Percentiles rank a stretch among this genome's conserved stretches.
phyloP scores from a whole-genome alignment of 768 basidiomycete genomes.

The Tricholoma flavovirens region DNA sequence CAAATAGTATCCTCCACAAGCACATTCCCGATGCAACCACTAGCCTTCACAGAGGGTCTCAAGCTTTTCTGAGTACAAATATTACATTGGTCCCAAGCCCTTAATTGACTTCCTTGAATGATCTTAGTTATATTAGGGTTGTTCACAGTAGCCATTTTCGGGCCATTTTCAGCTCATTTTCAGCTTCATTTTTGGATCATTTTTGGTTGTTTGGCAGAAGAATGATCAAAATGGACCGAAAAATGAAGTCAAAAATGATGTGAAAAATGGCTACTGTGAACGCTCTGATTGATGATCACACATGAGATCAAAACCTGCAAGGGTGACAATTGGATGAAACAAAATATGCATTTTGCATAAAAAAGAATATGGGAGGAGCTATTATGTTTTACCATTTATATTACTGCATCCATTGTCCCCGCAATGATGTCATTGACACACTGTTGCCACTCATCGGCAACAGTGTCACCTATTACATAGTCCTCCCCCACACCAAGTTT shows the following conservation, averaged over 20 bases:
- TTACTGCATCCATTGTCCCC: no score
- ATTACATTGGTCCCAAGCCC: background rate
- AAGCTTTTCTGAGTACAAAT: background rate
- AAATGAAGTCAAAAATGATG: no score
- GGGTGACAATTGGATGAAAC: background rate
- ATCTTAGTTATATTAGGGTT: background rate
- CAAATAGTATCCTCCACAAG: background rate
- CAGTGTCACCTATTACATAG: background rate
- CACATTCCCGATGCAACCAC: background rate
- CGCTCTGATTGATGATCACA: no score
- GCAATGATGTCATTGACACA: background rate
- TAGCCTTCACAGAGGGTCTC: background rate
- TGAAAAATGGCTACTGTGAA: no score
- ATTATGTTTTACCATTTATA: no score
- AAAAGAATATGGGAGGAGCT: background rate
- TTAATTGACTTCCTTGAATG: background rate
- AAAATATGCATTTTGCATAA: background rate
- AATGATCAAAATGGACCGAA: no score
- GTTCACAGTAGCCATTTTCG: no score
- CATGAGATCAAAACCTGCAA: background rate
- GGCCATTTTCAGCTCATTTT: no score
- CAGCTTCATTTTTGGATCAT: no score
- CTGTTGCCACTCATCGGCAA: background rate
- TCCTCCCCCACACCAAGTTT: background rate
- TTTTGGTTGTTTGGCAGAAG: no score